phyloP scores from a whole-genome alignment of 2,329 filamentous ascomycete species.

The Penicillium corylophilum region DNA sequence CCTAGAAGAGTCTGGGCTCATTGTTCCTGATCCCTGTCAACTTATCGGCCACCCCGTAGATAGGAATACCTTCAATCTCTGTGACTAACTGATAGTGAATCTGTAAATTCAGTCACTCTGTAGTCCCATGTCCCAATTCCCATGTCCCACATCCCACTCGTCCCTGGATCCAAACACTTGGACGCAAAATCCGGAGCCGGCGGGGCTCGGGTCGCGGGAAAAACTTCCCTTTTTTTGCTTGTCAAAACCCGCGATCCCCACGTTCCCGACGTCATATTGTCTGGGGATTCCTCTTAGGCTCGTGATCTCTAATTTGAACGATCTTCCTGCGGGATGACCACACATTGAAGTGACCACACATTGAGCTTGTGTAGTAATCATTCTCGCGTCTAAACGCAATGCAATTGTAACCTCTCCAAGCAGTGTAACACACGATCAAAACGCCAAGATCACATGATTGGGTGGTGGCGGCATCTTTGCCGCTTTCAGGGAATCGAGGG shows the following conservation, averaged over 20 bases:
- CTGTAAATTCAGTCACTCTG: neutral
- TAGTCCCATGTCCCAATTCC: neutral
- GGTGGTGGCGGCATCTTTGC: conserved; percentile 12
- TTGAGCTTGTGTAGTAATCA: neutral
- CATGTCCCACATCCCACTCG: neutral
- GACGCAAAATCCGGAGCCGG: neutral
- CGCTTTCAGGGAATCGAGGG: conserved; percentile 15
- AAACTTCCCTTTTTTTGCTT: neutral
- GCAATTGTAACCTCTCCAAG: neutral
- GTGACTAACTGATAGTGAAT: neutral
- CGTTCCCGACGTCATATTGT: conserved; percentile 3
- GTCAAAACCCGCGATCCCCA: neutral
- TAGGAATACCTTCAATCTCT: neutral
- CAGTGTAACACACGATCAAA: neutral
- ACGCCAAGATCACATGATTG: neutral
- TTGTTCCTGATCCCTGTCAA: neutral
- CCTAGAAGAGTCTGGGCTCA: neutral
- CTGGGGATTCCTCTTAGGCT: neutral
- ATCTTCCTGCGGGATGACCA: neutral
- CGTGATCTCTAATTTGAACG: neutral
- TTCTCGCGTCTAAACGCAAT: neutral
- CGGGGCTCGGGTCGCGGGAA: neutral
- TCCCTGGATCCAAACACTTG: neutral
- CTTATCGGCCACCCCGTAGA: neutral
- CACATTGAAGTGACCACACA: neutral